A percentile compares a stretch with the other conserved stretches of the same genome.
phyloP scores from a whole-genome alignment of 2,329 filamentous ascomycete species.

The Apiospora koreana region DNA sequence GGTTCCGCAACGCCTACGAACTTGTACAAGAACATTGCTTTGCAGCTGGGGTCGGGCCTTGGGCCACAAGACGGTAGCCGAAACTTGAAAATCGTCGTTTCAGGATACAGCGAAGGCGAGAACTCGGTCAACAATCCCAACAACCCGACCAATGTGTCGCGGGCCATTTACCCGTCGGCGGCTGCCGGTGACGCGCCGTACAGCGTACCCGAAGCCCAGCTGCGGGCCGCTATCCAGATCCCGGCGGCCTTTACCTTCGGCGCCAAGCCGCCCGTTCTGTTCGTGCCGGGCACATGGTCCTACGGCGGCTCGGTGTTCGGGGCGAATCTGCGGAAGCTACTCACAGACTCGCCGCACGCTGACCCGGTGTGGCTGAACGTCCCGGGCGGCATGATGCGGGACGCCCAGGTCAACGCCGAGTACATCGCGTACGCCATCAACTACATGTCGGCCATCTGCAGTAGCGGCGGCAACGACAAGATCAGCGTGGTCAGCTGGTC shows the following conservation, averaged over 20 bases:
- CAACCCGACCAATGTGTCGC: neutral
- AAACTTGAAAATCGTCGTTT: neutral
- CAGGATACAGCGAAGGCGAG: neutral
- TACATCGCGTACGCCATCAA: conserved; percentile 60
- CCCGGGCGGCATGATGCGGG: conserved; percentile 45
- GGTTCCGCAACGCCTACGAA: neutral
- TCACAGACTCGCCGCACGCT: neutral
- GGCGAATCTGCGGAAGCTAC: conserved; percentile 15
- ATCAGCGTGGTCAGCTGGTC: conserved; percentile 49
- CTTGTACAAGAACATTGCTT: neutral
- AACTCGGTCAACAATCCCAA: neutral
- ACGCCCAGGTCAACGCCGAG: conserved; percentile 54
- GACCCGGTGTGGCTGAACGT: conserved; percentile 51
- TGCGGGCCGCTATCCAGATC: conserved; percentile 16
- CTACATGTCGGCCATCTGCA: conserved; percentile 46
- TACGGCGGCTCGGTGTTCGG: conserved; percentile 15
- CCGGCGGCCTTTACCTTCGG: conserved; percentile 16
- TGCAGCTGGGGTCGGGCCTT: neutral
- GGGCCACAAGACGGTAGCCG: neutral
- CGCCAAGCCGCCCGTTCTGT: conserved; percentile 12
- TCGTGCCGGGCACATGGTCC: conserved; percentile 16
- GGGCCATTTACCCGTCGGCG: neutral
- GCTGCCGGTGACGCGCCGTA: conserved; percentile 11
- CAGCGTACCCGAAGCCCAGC: conserved; percentile 13
- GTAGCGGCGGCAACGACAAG: conserved; percentile 35